Base-by-base conservation (phyloP, 129 eudicot genomes). In the Flaveria bidentis region DNA sequence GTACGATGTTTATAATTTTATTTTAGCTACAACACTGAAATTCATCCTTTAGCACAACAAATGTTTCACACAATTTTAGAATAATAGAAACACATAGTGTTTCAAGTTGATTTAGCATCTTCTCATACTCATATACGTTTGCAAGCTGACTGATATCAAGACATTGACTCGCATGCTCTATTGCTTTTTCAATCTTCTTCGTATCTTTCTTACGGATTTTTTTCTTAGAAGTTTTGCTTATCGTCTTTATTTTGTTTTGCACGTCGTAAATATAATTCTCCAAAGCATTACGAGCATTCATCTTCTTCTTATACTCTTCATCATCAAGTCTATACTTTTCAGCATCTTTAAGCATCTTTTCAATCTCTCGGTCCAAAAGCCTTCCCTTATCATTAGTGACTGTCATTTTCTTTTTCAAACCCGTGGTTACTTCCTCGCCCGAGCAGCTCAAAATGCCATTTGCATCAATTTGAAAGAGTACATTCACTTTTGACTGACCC, bases 311-410 rank as follows among this genome's bases (percentile, higher is more conserved):
- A 39, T 46, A 69, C 57, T 69, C 57, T 69, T 69, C 18, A 2
- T 69, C 73, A 6, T 69, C 39, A 12, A 22, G 39, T 23, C 39
- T 69, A 46, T 69, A 69, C 4, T 5, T 69, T 69, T 69, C 56
- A 0, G 73, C 79, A 22, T 62, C 79, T 36, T 75, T 51, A n/a
- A 61, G 16, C 71, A 75, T 75, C 71, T 75, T 75, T 7, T 62
- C 46, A 9, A 75, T 75, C 26, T 75, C 72, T 46, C 63, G 20
- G 5, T 62, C 49, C 2, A 72, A 62, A 33, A 75, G 50, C 57
- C 79, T 75, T 46, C 79, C 71, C 46, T 62, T 47, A 18, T 62
- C 61, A 6, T 62, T 62, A 14, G 71, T 62, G 22, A 75, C 45
- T 49, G 42, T 47, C 39, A 75, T 62, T 12, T 25, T 63, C 26